These are phyloP conservation scores for Aspergillus funiculosus DNA, from an alignment of 495 filamentous ascomycete species.

Conservation along the genomic window DNA sequence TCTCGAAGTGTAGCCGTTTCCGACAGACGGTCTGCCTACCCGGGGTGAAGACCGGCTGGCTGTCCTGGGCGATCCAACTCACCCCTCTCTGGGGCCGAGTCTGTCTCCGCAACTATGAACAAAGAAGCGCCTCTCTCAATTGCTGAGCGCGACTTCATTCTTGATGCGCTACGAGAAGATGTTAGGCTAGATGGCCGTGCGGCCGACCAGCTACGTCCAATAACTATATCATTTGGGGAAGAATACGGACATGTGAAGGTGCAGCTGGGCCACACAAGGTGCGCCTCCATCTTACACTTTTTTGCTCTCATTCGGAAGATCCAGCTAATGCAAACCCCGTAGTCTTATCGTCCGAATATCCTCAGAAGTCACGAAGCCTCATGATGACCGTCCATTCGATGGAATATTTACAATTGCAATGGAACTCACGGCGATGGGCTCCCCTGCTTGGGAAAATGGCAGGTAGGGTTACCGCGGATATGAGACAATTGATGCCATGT, in stretches of 20 bases:
- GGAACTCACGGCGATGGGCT: slow-evolving; percentile 88
- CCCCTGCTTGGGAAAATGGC: slow-evolving; percentile 82
- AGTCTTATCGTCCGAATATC: slow-evolving; percentile 83
- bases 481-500: slow-evolving; percentile 22
- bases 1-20: no score
- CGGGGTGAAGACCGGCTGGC: no score
- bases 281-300: slow-evolving; percentile 13
- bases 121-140: slow-evolving; percentile 80
- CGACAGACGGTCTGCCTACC: no score
- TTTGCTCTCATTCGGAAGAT: neutral
- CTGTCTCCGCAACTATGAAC: slow-evolving; percentile 57
- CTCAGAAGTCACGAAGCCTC: slow-evolving; percentile 78
- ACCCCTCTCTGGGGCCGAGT: slow-evolving; percentile 25
- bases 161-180: slow-evolving; percentile 67
- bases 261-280: slow-evolving; percentile 86
- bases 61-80: no score
- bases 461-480: slow-evolving; percentile 44
- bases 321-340: slow-evolving; percentile 9
- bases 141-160: slow-evolving; percentile 70
- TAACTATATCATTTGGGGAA: slow-evolving; percentile 77
- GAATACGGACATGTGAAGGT: slow-evolving; percentile 91
- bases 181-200: slow-evolving; percentile 76
- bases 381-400: slow-evolving; percentile 84
- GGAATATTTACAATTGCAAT: slow-evolving; percentile 87
- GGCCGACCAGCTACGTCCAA: slow-evolving; percentile 67